Evolutionary conservation across 2,329 filamentous ascomycete species (phyloP).

Genomic region (Hymenoscyphus linearis): DNA sequence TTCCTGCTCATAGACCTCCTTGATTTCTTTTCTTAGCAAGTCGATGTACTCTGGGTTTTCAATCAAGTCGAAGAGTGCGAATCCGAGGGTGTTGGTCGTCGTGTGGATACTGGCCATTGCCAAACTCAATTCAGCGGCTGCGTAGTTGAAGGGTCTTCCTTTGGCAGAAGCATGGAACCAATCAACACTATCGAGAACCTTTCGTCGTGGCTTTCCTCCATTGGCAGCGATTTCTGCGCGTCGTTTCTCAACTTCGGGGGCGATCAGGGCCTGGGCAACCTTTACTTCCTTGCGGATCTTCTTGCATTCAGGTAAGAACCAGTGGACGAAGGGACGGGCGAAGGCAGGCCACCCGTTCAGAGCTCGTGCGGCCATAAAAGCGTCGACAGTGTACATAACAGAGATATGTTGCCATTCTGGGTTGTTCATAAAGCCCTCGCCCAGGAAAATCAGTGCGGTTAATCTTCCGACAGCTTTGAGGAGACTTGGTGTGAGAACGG

Average conservation of each 20-base stretch:
- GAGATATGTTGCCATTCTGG: constrained; percentile 42
- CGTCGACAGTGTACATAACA: constrained; percentile 39
- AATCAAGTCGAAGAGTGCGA: constrained; percentile 48
- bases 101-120: constrained; percentile 47
- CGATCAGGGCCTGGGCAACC: constrained; percentile 34
- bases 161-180: constrained; percentile 39
- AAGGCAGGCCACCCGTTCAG: constrained; percentile 38
- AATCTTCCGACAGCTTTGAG: constrained; percentile 43
- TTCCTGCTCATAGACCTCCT: constrained; percentile 32
- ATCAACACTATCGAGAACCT: constrained; percentile 37
- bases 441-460: constrained; percentile 46
- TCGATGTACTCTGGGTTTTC: constrained; percentile 40
- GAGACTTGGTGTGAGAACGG: constrained; percentile 34
- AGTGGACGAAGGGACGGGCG: constrained; percentile 39
- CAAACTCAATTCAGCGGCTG: constrained; percentile 34
- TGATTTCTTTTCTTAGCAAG: constrained; percentile 33
- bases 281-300: constrained; percentile 35
- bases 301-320: constrained; percentile 39
- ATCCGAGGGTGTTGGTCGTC: constrained; percentile 40
- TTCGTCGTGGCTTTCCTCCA: constrained; percentile 18
- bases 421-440: constrained; percentile 40
- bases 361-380: constrained; percentile 33
- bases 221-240: constrained; percentile 7
- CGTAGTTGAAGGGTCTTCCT: constrained; percentile 31
- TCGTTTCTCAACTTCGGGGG: constrained; percentile 23